phyloP scores from a whole-genome alignment of 257 asterid species.

The Nicotiana obtusifolia region DNA sequence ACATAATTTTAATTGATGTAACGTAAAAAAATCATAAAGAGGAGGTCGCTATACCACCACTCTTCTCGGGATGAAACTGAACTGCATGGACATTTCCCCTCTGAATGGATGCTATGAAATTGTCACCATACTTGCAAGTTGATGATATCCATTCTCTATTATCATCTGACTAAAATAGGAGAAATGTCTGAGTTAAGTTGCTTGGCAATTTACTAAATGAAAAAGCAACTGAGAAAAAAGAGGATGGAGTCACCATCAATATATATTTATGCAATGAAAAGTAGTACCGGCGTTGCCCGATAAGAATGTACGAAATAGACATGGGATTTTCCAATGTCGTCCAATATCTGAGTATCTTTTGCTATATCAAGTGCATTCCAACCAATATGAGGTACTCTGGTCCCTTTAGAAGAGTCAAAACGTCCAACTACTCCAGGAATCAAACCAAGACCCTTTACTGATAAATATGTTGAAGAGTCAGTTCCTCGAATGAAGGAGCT shows the following conservation, averaged over 20 bases:
- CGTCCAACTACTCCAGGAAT: conserved; percentile 93
- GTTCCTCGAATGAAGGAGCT: conserved; percentile 12
- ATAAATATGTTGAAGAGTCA: conserved; percentile 12
- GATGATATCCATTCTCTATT: conserved; percentile 88
- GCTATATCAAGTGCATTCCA: conserved; percentile 76
- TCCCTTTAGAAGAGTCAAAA: conserved; percentile 81
- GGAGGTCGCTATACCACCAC: conserved; percentile 61
- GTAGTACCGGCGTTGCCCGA: conserved; percentile 77
- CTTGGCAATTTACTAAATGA: conserved; percentile 11
- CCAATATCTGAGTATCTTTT: conserved; percentile 62
- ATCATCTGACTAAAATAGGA: conserved; percentile 55
- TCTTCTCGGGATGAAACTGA: conserved; percentile 98
- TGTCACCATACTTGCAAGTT: conserved; percentile 70
- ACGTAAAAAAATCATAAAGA: background rate
- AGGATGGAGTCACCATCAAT: background rate
- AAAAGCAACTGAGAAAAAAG: background rate
- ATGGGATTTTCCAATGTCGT: conserved; percentile 70
- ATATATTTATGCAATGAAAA: conserved; percentile 6
- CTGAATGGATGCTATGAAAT: conserved; percentile 77
- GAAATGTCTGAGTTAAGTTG: conserved; percentile 15
- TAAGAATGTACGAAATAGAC: conserved; percentile 97
- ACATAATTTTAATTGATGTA: background rate
- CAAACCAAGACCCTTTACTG: conserved; percentile 95
- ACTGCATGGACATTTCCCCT: conserved; percentile 93
- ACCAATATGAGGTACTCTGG: conserved; percentile 92